These are phyloP conservation scores for Fusarium avenaceum DNA, from an alignment of 2,329 filamentous ascomycete species.

Conservation along the genomic window DNA sequence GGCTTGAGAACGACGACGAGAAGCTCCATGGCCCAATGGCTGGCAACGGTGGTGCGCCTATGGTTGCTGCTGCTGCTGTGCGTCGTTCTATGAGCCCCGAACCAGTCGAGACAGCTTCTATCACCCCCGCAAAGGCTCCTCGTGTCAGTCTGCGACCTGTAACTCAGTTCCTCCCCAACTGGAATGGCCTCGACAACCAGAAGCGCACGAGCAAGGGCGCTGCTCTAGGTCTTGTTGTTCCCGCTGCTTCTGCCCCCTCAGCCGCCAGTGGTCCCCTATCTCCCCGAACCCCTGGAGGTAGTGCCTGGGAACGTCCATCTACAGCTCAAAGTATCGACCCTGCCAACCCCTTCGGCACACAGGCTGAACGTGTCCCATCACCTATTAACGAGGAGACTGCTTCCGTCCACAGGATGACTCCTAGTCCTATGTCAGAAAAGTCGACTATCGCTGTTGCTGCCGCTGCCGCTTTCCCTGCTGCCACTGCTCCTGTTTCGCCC, in stretches of 20 bases:
- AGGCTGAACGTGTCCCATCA: slow-evolving; percentile 65
- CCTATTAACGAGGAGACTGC: slow-evolving; percentile 56
- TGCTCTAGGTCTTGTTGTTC: slow-evolving; percentile 55
- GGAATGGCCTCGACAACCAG: slow-evolving; percentile 63
- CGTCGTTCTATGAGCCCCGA: slow-evolving; percentile 34
- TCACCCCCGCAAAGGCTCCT: slow-evolving; percentile 71
- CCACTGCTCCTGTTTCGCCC: slow-evolving; percentile 42
- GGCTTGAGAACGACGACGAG: slow-evolving; percentile 72
- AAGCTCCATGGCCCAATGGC: slow-evolving; percentile 65
- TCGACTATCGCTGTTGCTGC: slow-evolving; percentile 28
- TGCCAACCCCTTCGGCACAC: slow-evolving; percentile 79
- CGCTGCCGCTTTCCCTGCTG: slow-evolving; percentile 31
- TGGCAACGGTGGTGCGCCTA: slow-evolving; percentile 47
- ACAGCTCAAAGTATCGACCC: slow-evolving; percentile 64
- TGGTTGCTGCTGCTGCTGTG: slow-evolving; percentile 19
- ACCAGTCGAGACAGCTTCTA: slow-evolving; percentile 29
- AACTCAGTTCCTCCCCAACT: slow-evolving; percentile 83
- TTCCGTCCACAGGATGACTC: slow-evolving; percentile 44
- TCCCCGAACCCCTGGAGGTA: slow-evolving; percentile 52
- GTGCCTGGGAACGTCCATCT: slow-evolving; percentile 64
- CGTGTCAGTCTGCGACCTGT: slow-evolving; percentile 87
- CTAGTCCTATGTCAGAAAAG: slow-evolving; percentile 54
- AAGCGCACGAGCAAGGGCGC: slow-evolving; percentile 65
- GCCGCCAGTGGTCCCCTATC: slow-evolving; percentile 38
- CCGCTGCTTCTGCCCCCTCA: slow-evolving; percentile 47